These are phyloP conservation scores for Pseudogymnoascus sp. DNA, from an alignment of 2,329 filamentous ascomycete genomes.

Conservation along the genomic window DNA sequence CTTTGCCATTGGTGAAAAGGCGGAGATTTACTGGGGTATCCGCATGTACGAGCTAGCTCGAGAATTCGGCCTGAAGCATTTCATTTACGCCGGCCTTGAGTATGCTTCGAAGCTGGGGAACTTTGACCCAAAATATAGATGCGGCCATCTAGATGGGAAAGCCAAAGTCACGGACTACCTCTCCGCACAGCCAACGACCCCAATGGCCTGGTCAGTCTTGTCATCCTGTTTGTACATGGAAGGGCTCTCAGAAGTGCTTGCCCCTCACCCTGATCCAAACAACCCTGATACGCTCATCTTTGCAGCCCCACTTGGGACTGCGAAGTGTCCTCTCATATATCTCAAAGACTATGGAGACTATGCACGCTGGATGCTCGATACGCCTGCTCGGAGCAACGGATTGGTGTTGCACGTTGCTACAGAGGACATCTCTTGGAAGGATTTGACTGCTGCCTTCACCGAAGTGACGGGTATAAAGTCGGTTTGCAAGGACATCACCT, in stretches of 20 bases:
- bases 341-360: constrained; percentile 23
- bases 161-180: constrained; percentile 23
- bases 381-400: constrained; percentile 17
- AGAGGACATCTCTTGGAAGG: constrained; percentile 18
- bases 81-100: constrained; percentile 31
- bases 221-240: constrained; percentile 28
- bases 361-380: constrained; percentile 22
- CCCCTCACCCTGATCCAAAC: constrained; percentile 13
- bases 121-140: constrained; percentile 29
- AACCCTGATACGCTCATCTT: constrained; percentile 12
- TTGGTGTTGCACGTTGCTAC: constrained; percentile 21
- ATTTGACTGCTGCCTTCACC: constrained; percentile 15
- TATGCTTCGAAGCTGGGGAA: constrained; percentile 30
- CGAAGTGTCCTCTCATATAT: constrained; percentile 17
- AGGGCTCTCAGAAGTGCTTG: constrained; percentile 20
- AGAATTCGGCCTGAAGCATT: constrained; percentile 22
- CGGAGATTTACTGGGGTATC: constrained; percentile 31
- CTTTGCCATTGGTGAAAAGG: constrained; percentile 30
- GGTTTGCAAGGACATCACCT: constrained; percentile 14
- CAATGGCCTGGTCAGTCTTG: constrained; percentile 21
- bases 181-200: constrained; percentile 12
- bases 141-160: constrained; percentile 35
- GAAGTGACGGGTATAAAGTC: constrained; percentile 17
- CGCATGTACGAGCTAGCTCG: constrained; percentile 26
- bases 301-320: constrained; percentile 16